Conservation (phyloP, 257 asterid genomes). For the Marsdenia floribunda region DNA sequence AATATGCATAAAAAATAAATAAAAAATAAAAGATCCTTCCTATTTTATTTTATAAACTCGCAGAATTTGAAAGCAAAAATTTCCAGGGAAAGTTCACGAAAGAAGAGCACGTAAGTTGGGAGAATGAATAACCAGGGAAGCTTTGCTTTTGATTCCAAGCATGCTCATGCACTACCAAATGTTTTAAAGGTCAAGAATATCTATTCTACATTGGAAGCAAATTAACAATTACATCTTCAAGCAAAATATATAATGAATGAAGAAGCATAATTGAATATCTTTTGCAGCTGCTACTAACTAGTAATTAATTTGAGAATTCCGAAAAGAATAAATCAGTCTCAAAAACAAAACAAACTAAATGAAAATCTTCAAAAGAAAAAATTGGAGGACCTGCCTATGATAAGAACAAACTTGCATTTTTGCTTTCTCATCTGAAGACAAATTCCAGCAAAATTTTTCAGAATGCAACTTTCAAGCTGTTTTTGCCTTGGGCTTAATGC, state of each 20-base stretch:
- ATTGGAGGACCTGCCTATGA: neutral
- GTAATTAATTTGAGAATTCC: neutral
- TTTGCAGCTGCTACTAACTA: neutral
- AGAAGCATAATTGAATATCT: neutral
- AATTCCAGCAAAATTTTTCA: slow-evolving; percentile 31
- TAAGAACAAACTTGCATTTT: neutral
- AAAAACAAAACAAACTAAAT: neutral
- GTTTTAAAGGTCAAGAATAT: neutral
- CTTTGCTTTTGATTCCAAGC: neutral
- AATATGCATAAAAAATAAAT: too few relatives aligned
- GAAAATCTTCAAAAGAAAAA: neutral
- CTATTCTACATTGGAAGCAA: neutral
- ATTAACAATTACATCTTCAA: neutral
- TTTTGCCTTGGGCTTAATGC: slow-evolving; percentile 65
- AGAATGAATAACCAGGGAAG: neutral
- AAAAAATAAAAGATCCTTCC: too few relatives aligned
- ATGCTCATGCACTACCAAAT: neutral
- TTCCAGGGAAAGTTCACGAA: too few relatives aligned
- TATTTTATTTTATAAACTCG: too few relatives aligned
- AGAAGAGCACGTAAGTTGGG: neutral
- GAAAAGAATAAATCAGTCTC: slow-evolving; percentile 1
- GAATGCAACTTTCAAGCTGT: slow-evolving; percentile 32
- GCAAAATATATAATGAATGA: neutral
- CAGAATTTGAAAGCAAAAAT: too few relatives aligned
- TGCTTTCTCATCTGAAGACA: slow-evolving; percentile 23